Evolutionary conservation across 441 rosid genomes (phyloP).

Genomic region (Gossypium lobatum): DNA sequence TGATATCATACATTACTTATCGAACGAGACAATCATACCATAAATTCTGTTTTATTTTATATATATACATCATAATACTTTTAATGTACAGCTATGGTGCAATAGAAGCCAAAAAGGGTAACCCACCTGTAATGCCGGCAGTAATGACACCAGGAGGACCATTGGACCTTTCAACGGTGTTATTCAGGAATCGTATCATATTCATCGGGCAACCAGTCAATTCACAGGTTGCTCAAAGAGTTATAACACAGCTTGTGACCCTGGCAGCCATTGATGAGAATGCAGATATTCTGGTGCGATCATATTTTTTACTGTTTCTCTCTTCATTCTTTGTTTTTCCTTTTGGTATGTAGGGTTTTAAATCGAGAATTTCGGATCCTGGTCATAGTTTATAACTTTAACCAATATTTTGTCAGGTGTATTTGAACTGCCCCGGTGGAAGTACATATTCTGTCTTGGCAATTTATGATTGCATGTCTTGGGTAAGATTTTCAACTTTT

Average conservation of each 20-base stretch:
- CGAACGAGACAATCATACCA: background rate
- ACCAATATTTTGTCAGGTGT: slow-evolving; percentile 41
- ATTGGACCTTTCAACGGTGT: slow-evolving; percentile 69
- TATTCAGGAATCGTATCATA: slow-evolving; percentile 77
- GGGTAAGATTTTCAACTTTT: slow-evolving; percentile 44
- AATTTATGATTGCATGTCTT: slow-evolving; percentile 88
- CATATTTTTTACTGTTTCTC: slow-evolving; percentile 9
- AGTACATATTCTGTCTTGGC: slow-evolving; percentile 82
- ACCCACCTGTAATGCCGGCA: slow-evolving; percentile 86
- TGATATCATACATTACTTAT: background rate
- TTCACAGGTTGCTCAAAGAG: slow-evolving; percentile 82
- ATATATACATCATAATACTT: slow-evolving; percentile 3
- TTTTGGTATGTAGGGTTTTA: background rate
- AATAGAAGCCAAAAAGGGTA: slow-evolving; percentile 51
- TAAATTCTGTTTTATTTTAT: background rate
- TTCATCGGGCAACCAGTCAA: slow-evolving; percentile 80
- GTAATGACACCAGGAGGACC: slow-evolving; percentile 89
- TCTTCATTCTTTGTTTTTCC: slow-evolving; percentile 3
- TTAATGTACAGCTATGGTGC: slow-evolving; percentile 31
- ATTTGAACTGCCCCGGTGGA: slow-evolving; percentile 92
- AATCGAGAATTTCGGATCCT: background rate
- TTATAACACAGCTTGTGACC: slow-evolving; percentile 86
- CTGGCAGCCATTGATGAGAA: slow-evolving; percentile 75
- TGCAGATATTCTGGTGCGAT: slow-evolving; percentile 71
- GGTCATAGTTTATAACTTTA: slow-evolving; percentile 12